phyloP scores from a whole-genome alignment of 2,329 filamentous ascomycete genomes.

The Trichophyton simii region DNA sequence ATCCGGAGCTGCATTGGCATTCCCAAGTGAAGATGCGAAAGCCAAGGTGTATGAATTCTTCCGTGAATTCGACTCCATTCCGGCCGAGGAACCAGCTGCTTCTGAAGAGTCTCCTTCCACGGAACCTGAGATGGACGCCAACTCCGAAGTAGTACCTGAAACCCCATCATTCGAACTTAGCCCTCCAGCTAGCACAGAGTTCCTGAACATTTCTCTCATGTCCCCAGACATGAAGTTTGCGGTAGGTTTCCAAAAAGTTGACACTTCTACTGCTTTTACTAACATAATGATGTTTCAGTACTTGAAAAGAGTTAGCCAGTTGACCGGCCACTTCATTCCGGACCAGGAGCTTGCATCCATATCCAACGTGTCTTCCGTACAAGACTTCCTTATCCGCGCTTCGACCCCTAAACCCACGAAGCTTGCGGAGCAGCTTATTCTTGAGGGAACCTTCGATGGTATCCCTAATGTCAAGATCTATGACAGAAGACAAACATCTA shows the following conservation, averaged over 20 bases:
- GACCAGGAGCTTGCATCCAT: slow-evolving; percentile 54
- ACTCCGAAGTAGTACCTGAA: not conserved
- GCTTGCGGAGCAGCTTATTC: slow-evolving; percentile 48
- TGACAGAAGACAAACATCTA: slow-evolving; percentile 51
- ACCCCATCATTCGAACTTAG: slow-evolving; percentile 1
- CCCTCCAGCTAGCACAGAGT: slow-evolving; percentile 35
- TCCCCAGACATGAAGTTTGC: slow-evolving; percentile 57
- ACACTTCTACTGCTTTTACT: slow-evolving; percentile 7
- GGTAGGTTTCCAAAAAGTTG: slow-evolving; percentile 40
- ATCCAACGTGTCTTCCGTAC: slow-evolving; percentile 42
- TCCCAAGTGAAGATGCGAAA: slow-evolving; percentile 22
- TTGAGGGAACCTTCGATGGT: slow-evolving; percentile 35
- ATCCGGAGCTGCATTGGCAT: slow-evolving; percentile 17
- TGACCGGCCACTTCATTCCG: slow-evolving; percentile 63
- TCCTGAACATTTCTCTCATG: slow-evolving; percentile 46
- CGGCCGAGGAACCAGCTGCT: slow-evolving; percentile 4
- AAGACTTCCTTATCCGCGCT: slow-evolving; percentile 37
- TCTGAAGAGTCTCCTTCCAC: slow-evolving; percentile 1
- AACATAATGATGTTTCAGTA: slow-evolving; percentile 43
- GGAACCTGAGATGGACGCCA: not conserved
- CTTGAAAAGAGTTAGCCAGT: slow-evolving; percentile 64
- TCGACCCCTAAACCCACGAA: slow-evolving; percentile 36
- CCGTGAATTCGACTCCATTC: slow-evolving; percentile 17
- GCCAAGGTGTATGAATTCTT: slow-evolving; percentile 26
- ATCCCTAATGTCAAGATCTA: slow-evolving; percentile 61